Base-by-base conservation (phyloP, 805 yeast genomes). In the Saccharomycopsis fodiens region DNA sequence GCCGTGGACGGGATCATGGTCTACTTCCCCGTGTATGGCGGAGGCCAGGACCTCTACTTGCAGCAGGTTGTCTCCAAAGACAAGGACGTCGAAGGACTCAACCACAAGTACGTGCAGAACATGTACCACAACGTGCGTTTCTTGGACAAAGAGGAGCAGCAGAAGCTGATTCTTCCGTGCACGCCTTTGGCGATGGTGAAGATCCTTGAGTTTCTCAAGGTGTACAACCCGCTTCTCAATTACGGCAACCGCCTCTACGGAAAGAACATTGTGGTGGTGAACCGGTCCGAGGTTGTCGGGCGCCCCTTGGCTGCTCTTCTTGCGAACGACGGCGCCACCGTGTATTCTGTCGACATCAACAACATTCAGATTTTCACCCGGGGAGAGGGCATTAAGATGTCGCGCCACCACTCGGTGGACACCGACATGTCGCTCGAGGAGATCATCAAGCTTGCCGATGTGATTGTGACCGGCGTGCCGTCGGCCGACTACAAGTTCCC, bases 261-360 rank as follows among this genome's bases (percentile, higher is more conserved):
- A 38, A 89, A 88, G 65, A 91, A 93, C 42, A 73, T 91, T 46
- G 80, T 94, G 41, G 80, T 93, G 38, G 89, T 93, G 43, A 93
- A 93, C 66, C 73, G 98, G 58, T 85, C 95, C 10, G 98, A 93
- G 65, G 91, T 93, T 58, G 98, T 93, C 19, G 98, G 98, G 10
- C 78, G 98, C 55, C 98, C 98, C 1, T 68, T 93, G 49, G 97
- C 97, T 29, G 97, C 98, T 0, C 65, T 93, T 31, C 69, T 93
- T 52, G 97, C 98, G 16, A 93, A 93, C 59, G 98, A 93, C 59
- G 98, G 98, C 52, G 98, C 98, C 19, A 82, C 82, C 1, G 97
- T 93, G 2, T 93, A 84, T 62, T 89, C 97, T 1, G 91, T 80
- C 2, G 97, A 93, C 60, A 66, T 93, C 42, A 79, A 83, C 57